A percentile compares a stretch with the other conserved stretches of the same genome.
Evolutionary conservation across 129 eudicot species (phyloP).

Genomic region (Apium graveolens): DNA sequence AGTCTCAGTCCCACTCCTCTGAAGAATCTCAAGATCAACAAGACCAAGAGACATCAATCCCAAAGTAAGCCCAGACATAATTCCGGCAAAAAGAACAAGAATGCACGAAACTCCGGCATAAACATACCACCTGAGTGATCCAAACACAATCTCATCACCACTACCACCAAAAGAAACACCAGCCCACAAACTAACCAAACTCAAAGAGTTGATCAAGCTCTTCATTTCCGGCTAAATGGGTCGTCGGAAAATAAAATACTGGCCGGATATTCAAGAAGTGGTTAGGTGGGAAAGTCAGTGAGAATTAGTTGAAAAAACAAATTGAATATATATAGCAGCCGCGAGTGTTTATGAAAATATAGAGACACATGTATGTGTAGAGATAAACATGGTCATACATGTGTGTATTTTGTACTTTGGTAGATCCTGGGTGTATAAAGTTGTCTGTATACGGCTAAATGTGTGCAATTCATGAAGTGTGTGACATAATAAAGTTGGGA

Average conservation of each 20-base stretch:
- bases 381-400: not conserved
- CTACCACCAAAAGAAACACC: conserved; percentile 25
- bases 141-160: conserved; percentile 49
- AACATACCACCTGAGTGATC: conserved; percentile 66
- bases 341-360: not conserved
- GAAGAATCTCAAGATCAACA: conserved; percentile 90
- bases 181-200: conserved; percentile 32
- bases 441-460: not conserved
- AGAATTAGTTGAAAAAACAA: not conserved
- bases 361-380: not conserved
- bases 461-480: not conserved
- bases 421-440: not conserved
- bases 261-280: not conserved
- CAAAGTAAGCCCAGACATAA: conserved; percentile 87
- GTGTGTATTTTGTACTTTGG: not conserved
- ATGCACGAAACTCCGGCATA: conserved; percentile 74
- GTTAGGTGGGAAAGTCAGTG: not conserved
- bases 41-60: conserved; percentile 86
- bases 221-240: not conserved
- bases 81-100: conserved; percentile 81
- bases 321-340: not conserved
- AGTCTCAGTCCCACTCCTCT: conserved; percentile 56
- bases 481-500: not conserved
- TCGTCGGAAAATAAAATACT: not conserved
- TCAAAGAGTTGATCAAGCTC: conserved; percentile 28